Base-by-base conservation (phyloP, 805 yeast species). In the Spathaspora sp. region DNA sequence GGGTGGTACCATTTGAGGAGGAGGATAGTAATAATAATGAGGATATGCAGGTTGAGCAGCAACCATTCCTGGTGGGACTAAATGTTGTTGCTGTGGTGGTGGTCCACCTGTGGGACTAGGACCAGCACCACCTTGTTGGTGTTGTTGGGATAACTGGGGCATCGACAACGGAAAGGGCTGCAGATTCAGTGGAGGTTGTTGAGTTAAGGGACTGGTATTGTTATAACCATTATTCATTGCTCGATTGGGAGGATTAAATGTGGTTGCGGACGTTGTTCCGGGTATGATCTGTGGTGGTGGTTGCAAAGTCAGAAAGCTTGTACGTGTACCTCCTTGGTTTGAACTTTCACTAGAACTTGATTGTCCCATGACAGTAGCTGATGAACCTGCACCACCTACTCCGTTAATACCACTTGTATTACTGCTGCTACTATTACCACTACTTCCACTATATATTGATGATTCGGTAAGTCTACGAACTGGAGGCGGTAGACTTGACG, bases 381-480 rank as follows among this genome's bases (percentile, higher is more conserved):
- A 29, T 29, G 39, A 28, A 31, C 40, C 40, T 4, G 40, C 40
- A 28, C 47, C 47, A 31, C 28, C 28, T 28, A 35, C 40, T 35
- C 40, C 17, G 18, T n/a, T n/a, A 16, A 6, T 16, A 16, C 16
- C 40, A 35, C 18, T 35, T 3, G 16, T 35, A 35, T n/a, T 35
- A 35, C 14, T 35, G 18, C 14, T 35, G 17, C 40, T 35, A 35
- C 16, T 35, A 35, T 35, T 35, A 35, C 18, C 18, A 7, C 40
- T 16, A 35, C 40, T 35, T 14, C 40, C 18, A 16, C 39, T 42
- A 28, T 42, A 52, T 14, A 53, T 53, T 35, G 55, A 43, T 7
- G 59, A 57, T 2, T 56, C 60, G 6, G 59, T 57, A 11, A 56
- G 47, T 26, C 59, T 47, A 16, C 60, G 46, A n/a, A 55, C 26